A percentile compares a stretch with the other conserved stretches of the same genome.
phyloP scores from a whole-genome alignment of 345 rosid species.

The Melastoma malabathricum region DNA sequence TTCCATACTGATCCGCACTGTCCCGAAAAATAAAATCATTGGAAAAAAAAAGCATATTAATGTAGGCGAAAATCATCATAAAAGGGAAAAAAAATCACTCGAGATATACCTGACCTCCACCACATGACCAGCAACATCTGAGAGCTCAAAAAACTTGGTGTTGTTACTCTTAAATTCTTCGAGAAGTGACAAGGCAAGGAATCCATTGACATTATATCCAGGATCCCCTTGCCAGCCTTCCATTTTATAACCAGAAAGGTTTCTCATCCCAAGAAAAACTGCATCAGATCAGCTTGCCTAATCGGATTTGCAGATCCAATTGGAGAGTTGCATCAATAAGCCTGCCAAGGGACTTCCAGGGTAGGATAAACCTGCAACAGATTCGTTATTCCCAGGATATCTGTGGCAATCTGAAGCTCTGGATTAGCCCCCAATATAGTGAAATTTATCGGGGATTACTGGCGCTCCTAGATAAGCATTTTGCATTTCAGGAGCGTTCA shows the following conservation, averaged over 20 bases:
- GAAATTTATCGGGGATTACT: conserved; percentile 44
- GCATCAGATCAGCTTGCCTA: no score
- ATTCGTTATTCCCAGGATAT: no score
- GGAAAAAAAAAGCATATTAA: conserved; percentile 3
- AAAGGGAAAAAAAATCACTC: no score
- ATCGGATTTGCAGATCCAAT: no score
- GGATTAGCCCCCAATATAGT: conserved; percentile 40
- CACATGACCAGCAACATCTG: conserved; percentile 58
- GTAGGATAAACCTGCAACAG: no score
- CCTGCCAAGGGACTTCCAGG: no score
- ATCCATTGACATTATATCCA: conserved; percentile 38
- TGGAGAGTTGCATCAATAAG: no score
- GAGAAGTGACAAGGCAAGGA: conserved; percentile 36
- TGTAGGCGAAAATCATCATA: no score
- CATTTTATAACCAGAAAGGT: conserved; percentile 30
- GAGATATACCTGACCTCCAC: conserved; percentile 70
- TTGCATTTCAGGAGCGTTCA: conserved; percentile 51
- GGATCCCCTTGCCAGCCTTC: conserved; percentile 47
- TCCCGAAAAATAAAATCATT: conserved; percentile 8
- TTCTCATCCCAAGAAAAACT: conserved; percentile 45
- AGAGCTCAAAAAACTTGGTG: conserved; percentile 56
- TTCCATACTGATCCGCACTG: conserved; percentile 93
- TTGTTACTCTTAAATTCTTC: conserved; percentile 86
- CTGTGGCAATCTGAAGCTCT: conserved; percentile 14
- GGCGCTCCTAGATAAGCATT: conserved; percentile 44